phyloP scores from a whole-genome alignment of 1,284 basidiomycete genomes.

The Fistulinella staudtii region DNA sequence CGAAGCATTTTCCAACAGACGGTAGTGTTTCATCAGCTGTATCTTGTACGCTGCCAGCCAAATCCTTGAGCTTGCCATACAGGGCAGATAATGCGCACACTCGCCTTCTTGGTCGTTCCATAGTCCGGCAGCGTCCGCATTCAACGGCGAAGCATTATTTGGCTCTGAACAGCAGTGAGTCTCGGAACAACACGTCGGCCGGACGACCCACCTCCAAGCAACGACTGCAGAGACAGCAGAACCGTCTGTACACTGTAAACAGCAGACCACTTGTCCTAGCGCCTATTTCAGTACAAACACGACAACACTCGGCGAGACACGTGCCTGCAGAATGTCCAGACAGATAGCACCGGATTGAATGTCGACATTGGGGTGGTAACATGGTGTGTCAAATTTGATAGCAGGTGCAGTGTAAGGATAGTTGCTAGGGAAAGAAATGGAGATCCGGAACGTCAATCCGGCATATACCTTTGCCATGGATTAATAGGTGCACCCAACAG shows the following conservation, averaged over 20 bases:
- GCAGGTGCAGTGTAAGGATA: conserved; percentile 81
- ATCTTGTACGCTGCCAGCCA: conserved; percentile 56
- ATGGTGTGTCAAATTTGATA: conserved; percentile 79
- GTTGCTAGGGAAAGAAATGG: conserved; percentile 75
- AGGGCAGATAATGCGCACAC: conserved; percentile 13
- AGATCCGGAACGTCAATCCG: conserved; percentile 73
- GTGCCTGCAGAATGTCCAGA: conserved; percentile 76
- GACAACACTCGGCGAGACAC: conserved; percentile 10
- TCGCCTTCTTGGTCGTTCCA: conserved; percentile 69
- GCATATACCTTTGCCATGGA: conserved; percentile 58
- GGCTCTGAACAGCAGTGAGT: conserved; percentile 49
- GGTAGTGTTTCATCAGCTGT: conserved; percentile 72
- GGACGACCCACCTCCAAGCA: conserved; percentile 66
- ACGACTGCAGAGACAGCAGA: conserved; percentile 78
- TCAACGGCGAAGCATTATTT: conserved; percentile 84
- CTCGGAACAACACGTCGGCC: background rate
- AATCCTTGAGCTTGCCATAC: background rate
- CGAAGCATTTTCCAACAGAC: conserved; percentile 49
- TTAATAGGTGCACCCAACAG: background rate
- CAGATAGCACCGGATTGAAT: conserved; percentile 76
- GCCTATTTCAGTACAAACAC: conserved; percentile 12
- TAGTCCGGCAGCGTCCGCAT: conserved; percentile 74
- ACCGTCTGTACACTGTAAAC: conserved; percentile 88
- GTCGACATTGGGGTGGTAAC: conserved; percentile 86
- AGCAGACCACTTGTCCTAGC: conserved; percentile 85